Evolutionary conservation across 2,329 filamentous ascomycete species (phyloP).

Genomic region (Penicillium sp.): DNA sequence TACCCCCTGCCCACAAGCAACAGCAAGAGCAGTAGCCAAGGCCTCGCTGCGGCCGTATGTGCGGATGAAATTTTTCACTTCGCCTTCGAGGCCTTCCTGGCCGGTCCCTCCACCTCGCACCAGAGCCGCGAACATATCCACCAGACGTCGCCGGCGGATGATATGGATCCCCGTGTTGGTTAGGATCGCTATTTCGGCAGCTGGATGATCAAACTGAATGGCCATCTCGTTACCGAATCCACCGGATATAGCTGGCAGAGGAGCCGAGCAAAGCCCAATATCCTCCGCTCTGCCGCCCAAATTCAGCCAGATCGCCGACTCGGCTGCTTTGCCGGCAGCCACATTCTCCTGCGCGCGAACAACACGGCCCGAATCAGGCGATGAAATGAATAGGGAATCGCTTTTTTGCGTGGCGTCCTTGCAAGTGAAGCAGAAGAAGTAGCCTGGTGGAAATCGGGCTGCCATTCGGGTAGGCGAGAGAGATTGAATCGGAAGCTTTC

Average conservation of each 20-base stretch:
- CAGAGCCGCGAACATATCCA: conserved; percentile 85
- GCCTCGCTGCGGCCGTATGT: conserved; percentile 86
- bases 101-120: conserved; percentile 70
- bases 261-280: conserved; percentile 70
- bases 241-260: conserved; percentile 63
- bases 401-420: conserved; percentile 58
- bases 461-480: conserved; percentile 43
- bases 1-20: conserved; percentile 88
- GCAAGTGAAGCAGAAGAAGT: conserved; percentile 80
- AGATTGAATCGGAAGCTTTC: conserved; percentile 47
- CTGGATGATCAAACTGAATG: conserved; percentile 84
- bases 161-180: conserved; percentile 89
- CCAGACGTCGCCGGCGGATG: conserved; percentile 75
- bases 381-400: conserved; percentile 76
- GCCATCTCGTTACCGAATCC: conserved; percentile 95
- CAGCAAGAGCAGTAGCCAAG: conserved; percentile 83
- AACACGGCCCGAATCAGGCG: conserved; percentile 85
- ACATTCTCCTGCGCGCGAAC: conserved; percentile 54
- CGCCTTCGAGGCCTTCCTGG: conserved; percentile 70
- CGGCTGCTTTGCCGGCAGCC: conserved; percentile 63
- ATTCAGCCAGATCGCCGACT: conserved; percentile 76
- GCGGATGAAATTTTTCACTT: conserved; percentile 78
- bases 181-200: conserved; percentile 82
- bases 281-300: conserved; percentile 73
- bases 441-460: conserved; percentile 73